Conservation (phyloP, 345 rosid genomes). For the Turnera subulata region DNA sequence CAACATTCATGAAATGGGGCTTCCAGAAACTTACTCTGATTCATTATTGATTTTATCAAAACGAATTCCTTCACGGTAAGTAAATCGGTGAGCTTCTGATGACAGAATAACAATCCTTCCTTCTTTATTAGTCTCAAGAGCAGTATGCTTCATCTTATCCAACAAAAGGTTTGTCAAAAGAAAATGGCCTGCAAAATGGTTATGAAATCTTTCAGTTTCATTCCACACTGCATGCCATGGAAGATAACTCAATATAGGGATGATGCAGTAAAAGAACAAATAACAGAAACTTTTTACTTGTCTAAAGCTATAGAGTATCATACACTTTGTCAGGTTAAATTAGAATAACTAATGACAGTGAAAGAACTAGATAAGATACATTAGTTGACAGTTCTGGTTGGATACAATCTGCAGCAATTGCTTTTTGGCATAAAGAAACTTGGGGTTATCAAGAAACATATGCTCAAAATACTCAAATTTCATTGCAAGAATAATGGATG, state of each 20-base stretch:
- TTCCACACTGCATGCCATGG: neutral
- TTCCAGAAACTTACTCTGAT: conserved; percentile 27
- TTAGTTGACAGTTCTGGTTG: neutral
- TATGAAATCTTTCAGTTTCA: neutral
- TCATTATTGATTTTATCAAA: conserved; percentile 39
- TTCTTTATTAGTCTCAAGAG: conserved; percentile 31
- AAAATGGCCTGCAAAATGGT: conserved; percentile 43
- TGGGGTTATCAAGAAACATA: neutral
- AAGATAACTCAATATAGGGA: neutral
- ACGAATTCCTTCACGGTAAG: conserved; percentile 42
- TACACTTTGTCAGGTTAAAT: neutral
- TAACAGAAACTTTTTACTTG: neutral
- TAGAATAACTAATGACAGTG: neutral
- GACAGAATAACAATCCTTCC: conserved; percentile 50
- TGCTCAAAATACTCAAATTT: neutral
- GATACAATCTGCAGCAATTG: no score
- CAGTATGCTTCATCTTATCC: conserved; percentile 46
- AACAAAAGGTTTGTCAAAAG: conserved; percentile 42
- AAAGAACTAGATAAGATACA: neutral
- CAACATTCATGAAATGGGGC: neutral
- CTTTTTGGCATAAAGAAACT: neutral
- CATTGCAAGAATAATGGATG: neutral
- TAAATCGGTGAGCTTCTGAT: conserved; percentile 32
- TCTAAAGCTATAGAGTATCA: neutral
- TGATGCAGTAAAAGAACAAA: neutral